Base-by-base conservation (phyloP, 257 asterid species). In the Avicennia marina region DNA sequence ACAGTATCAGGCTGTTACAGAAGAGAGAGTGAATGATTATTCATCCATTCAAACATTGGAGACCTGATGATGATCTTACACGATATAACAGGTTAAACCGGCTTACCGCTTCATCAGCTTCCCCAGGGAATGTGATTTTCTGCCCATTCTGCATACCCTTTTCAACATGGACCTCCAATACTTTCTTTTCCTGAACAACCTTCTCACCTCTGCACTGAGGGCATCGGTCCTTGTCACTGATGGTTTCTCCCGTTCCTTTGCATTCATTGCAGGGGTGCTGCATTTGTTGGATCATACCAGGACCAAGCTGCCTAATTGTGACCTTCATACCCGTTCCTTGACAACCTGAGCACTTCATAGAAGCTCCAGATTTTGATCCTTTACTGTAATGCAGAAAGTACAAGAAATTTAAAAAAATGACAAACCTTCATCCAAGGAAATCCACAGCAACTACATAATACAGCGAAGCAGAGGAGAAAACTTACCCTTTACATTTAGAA, bases 281-380 rank as follows among this genome's bases (percentile, higher is more conserved):
- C 82, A 79, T 79, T 56, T 75, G 80, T 66, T 79, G 86, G 53
- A 79, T 70, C 86, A 79, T 79, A 13, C 80, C 78, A 13, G 83
- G 86, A 49, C 83, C 83, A 15, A 79, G 73, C 61, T 79, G 86
- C 53, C 86, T 66, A 3, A 75, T 73, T 2, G 78, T 38, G 8
- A 79, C 82, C 78, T 73, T 79, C 86, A 79, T 72, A 6, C 86
- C 86, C 36, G 27, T 51, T 32, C 86, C 86, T 72, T 76, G 80
- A 62, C 86, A 79, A 0, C 80, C 75, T 0, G 75, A 42, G 49
- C 86, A 79, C 17, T 67, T 69, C 78, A 64, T 11, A 2, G 82
- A 75, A 2, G 80, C 80, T 53, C 86, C 86, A 15, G 82, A 75
- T 67, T 79, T 79, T 0, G 86, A 75, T 41, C 86, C 80, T 58